Evolutionary conservation across 2,329 filamentous ascomycete genomes (phyloP), one percentile per base, ranked within the genome.

Genomic region (Aspergillus pseudoviridinutans): DNA sequence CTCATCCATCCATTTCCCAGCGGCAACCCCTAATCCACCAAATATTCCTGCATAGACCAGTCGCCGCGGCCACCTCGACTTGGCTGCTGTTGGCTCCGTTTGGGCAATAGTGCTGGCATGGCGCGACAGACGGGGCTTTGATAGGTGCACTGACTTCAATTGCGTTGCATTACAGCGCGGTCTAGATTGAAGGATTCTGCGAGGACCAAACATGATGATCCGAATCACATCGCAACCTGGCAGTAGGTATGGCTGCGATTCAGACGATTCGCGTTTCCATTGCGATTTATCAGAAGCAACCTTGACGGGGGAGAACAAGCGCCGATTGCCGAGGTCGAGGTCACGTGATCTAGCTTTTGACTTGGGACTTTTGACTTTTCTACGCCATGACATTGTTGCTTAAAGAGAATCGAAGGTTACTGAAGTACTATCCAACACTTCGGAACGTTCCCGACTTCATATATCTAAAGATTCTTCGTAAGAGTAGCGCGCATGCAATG

Each of bases 1-100:
- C 24, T 60, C 56, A 46, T 68, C 65, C 49, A 69, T 56, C 53
- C 52, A 58, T 59, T 66, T 66, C 9, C 68, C 70, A 12, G 56
- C 55, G 5, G 54, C 56, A n/a, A 68, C 56, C 24, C 75, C 74
- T 4, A 76, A 50, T 9, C 57, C 54, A 12, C 69, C 70, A 58
- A 77, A 77, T 4, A 74, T 59, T 10, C 63, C 63, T 4, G 64
- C 64, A 58, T 75, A 77, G 20, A 73, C 49, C 25, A 73, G 54
- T 44, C 71, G 70, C 44, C 74, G 74, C 25, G 64, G 66, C 72
- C 73, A 75, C 62, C 62, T 68, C 51, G 65, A 69, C 28, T 61
- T 56, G 58, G 58, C 57, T 44, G 62, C 47, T 35, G 62, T 44
- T 32, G 65, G 29, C 51, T 56, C 55, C 42, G 56, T 53, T 22